Conservation (phyloP, 306 rosid species). For the Dalbergia oliveri region DNA sequence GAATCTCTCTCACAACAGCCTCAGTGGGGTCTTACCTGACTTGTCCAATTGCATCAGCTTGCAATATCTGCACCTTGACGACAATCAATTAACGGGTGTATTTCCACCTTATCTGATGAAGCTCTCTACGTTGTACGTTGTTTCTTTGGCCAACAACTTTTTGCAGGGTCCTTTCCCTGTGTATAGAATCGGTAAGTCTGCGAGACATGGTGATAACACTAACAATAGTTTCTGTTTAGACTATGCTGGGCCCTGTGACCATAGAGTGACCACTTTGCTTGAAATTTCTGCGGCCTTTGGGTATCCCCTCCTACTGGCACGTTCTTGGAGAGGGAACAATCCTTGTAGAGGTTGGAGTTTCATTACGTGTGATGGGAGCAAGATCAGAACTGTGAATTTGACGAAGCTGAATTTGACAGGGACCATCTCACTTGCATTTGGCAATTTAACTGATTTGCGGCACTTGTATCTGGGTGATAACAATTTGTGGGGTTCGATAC, state of each 20-base stretch:
- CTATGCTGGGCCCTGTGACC: constrained; percentile 46
- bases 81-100: constrained; percentile 61
- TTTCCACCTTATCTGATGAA: constrained; percentile 56
- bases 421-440: constrained; percentile 63
- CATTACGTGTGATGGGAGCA: constrained; percentile 48
- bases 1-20: constrained; percentile 67
- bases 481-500: constrained; percentile 60
- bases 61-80: constrained; percentile 55
- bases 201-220: not conserved
- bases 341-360: constrained; percentile 59
- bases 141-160: constrained; percentile 54
- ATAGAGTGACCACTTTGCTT: constrained; percentile 56
- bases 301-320: constrained; percentile 55
- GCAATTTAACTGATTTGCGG: constrained; percentile 53
- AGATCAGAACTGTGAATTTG: constrained; percentile 49
- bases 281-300: constrained; percentile 52
- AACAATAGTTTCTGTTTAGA: not conserved
- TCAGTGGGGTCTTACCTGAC: constrained; percentile 44
- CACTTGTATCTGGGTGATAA: constrained; percentile 53
- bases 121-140: not conserved
- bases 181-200: constrained; percentile 3
- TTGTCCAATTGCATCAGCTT: constrained; percentile 45
- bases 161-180: constrained; percentile 68
- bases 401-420: constrained; percentile 57
- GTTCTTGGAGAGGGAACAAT: constrained; percentile 61